Percentiles rank a stretch among this genome's conserved stretches.
Evolutionary conservation across 768 basidiomycete genomes (phyloP).

Genomic region (Tricholoma matsutake): DNA sequence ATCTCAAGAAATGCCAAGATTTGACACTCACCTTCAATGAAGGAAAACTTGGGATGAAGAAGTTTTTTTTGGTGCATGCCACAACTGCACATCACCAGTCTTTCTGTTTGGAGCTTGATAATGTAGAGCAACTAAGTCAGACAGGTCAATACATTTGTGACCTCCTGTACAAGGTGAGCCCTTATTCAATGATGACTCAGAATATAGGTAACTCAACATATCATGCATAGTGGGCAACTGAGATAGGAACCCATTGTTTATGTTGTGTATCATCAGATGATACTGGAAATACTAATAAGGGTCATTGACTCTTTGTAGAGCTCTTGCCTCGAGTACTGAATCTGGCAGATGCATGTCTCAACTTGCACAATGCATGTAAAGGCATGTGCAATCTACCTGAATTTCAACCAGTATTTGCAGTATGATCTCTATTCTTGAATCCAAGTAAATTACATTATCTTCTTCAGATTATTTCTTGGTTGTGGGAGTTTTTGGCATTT

Average conservation of each 20-base stretch:
- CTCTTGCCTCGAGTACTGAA: not conserved
- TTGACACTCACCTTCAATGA: conserved; percentile 1
- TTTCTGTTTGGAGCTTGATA: conserved; percentile 4
- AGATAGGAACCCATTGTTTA: not conserved
- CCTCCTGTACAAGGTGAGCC: not conserved
- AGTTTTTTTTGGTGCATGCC: conserved; percentile 5
- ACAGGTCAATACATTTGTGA: not conserved
- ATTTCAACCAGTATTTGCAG: conserved; percentile 4
- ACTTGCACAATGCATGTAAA: not conserved
- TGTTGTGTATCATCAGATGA: not conserved
- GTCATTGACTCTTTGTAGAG: not conserved
- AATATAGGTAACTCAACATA: not conserved
- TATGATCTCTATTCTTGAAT: not conserved
- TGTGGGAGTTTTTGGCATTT: not conserved
- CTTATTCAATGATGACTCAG: not conserved
- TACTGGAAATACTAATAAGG: conserved; percentile 1
- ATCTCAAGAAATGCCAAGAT: not conserved
- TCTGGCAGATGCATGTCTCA: not conserved
- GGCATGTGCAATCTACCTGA: conserved; percentile 4
- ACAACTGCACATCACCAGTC: not conserved
- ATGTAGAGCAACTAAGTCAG: not conserved
- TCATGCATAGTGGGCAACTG: not conserved
- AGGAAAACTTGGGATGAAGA: conserved; percentile 6
- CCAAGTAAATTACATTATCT: not conserved
- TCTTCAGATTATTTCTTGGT: not conserved